Evolutionary conservation across 129 eudicot species (phyloP).

Genomic region (Flaveria trinervia): DNA sequence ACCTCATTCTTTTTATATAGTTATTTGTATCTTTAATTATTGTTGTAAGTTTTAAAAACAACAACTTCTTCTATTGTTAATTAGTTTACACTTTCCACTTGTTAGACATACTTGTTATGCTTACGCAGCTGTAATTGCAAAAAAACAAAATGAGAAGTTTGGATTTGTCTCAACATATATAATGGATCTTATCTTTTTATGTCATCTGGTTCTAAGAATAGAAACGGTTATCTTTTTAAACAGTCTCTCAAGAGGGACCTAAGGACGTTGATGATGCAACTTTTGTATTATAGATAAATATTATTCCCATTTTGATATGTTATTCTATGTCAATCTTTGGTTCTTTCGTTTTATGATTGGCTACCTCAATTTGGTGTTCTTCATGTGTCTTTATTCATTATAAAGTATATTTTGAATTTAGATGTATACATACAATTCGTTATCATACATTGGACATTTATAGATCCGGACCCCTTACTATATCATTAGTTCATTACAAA

Average conservation of each 20-base stretch:
- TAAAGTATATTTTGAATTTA: neutral
- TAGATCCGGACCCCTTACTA: too few species aligned
- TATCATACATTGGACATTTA: too few species aligned
- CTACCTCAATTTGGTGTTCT: neutral
- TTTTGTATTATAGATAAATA: neutral
- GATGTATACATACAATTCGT: neutral
- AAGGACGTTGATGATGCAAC: neutral
- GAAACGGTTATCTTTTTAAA: neutral
- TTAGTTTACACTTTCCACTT: constrained; percentile 5
- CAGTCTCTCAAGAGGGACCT: neutral
- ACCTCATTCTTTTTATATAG: constrained; percentile 1
- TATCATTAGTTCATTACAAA: too few species aligned
- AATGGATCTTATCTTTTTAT: constrained; percentile 8
- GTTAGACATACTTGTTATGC: constrained; percentile 14
- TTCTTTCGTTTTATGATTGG: neutral
- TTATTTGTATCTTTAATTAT: constrained; percentile 2
- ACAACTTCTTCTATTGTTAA: neutral
- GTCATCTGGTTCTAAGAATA: neutral
- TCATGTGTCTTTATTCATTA: neutral
- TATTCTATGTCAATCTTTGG: neutral
- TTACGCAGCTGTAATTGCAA: neutral
- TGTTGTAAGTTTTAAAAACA: neutral
- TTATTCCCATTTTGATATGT: neutral
- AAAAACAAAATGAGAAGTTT: neutral
- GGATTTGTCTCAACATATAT: neutral